Evolutionary conservation across 2,329 filamentous ascomycete genomes (phyloP).

Genomic region (Cephalotrichum gorgonifer): DNA sequence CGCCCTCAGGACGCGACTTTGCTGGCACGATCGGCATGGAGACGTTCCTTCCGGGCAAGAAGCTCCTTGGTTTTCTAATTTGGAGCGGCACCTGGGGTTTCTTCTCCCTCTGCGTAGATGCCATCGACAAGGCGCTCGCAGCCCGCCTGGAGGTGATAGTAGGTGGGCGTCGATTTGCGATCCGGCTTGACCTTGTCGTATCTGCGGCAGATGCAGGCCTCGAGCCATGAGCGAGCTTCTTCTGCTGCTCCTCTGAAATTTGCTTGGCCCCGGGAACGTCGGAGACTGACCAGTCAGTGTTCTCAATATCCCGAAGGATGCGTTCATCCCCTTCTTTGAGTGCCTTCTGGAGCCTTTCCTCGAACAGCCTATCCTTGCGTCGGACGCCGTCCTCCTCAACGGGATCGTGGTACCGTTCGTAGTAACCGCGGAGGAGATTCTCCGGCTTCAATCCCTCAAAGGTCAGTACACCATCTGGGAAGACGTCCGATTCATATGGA

Average conservation of each 20-base stretch:
- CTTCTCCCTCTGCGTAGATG: constrained; percentile 13
- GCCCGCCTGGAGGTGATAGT: constrained; percentile 37
- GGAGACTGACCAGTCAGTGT: constrained; percentile 48
- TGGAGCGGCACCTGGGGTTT: constrained; percentile 14
- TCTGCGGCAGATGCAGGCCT: constrained; percentile 5
- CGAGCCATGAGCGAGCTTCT: constrained; percentile 11
- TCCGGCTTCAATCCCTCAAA: constrained; percentile 47
- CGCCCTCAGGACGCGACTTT: constrained; percentile 43
- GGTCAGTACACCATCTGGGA: constrained; percentile 45
- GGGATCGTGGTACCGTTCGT: constrained; percentile 48
- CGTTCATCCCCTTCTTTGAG: constrained; percentile 52
- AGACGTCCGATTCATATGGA: constrained; percentile 60
- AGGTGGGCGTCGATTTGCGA: constrained; percentile 6
- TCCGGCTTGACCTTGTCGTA: constrained; percentile 12
- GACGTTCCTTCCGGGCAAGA: constrained; percentile 17
- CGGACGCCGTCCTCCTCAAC: constrained; percentile 59
- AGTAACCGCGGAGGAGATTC: constrained; percentile 52
- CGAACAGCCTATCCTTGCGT: constrained; percentile 48
- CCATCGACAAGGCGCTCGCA: constrained; percentile 39
- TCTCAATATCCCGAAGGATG: constrained; percentile 56
- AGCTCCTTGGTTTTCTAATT: constrained; percentile 7
- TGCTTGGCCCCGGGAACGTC: constrained; percentile 37
- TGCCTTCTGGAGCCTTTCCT: constrained; percentile 38
- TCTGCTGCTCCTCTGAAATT: constrained; percentile 20
- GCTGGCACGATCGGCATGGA: constrained; percentile 29